phyloP scores from a whole-genome alignment of 2,329 filamentous ascomycete species.

The Lasiodiplodia theobromae region DNA sequence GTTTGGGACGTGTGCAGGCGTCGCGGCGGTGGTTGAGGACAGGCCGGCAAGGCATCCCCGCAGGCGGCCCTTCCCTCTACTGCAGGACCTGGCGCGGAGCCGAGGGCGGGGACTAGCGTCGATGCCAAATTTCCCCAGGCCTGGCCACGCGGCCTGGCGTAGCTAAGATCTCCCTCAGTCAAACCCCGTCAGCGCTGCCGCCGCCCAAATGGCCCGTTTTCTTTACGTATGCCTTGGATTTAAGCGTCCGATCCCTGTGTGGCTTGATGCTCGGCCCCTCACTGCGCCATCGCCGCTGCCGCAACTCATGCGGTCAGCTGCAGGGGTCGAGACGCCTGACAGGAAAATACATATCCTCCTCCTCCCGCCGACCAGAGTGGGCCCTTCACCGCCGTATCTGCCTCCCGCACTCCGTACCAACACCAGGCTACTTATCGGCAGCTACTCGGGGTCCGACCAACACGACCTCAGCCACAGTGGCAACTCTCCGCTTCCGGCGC shows the following conservation, averaged over 20 bases:
- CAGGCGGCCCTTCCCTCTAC: background rate
- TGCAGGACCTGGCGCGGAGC: background rate
- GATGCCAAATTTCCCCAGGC: constrained; percentile 23
- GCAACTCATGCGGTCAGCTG: constrained; percentile 23
- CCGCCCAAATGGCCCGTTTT: constrained; percentile 3
- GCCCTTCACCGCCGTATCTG: background rate
- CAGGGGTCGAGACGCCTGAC: constrained; percentile 17
- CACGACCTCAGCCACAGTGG: constrained; percentile 13
- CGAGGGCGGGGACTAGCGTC: constrained; percentile 25
- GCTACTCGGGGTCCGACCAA: background rate
- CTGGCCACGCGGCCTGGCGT: constrained; percentile 17
- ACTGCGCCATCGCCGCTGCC: constrained; percentile 12
- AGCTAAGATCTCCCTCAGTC: constrained; percentile 5
- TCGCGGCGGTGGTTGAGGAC: background rate
- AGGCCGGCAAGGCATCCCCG: constrained; percentile 5
- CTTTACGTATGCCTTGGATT: constrained; percentile 11
- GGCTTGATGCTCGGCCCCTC: constrained; percentile 18
- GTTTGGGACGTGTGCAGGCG: background rate
- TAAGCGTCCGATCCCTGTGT: background rate
- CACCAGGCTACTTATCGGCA: background rate
- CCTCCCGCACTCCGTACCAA: background rate
- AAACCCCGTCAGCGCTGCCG: background rate
- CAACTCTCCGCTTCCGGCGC: constrained; percentile 19
- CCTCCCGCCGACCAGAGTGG: constrained; percentile 1
- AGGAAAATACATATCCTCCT: constrained; percentile 19